phyloP scores from a whole-genome alignment of 495 filamentous ascomycete genomes.

The Penicillium diatomitis region DNA sequence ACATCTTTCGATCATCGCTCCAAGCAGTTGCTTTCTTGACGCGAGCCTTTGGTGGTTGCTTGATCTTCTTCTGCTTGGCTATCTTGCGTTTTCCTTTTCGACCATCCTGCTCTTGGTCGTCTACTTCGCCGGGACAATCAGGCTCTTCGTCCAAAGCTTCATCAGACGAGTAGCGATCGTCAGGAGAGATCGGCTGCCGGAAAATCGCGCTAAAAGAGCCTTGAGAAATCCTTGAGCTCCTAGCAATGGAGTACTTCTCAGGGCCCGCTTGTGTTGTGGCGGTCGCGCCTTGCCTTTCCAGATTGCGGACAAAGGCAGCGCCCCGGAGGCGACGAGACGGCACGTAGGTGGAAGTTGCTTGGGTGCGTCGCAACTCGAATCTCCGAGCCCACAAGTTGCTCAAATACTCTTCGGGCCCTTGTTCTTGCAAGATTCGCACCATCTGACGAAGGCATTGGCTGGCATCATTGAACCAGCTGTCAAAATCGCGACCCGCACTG shows the following conservation, averaged over 20 bases:
- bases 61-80: conserved; percentile 1
- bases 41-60: neutral
- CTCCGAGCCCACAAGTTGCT: conserved; percentile 19
- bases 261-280: neutral
- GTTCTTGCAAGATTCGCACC: conserved; percentile 24
- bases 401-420: conserved; percentile 19
- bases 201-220: neutral
- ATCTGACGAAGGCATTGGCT: conserved; percentile 29
- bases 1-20: conserved; percentile 15
- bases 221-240: neutral
- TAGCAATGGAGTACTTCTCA: neutral
- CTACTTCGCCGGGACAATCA: neutral
- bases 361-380: conserved; percentile 6
- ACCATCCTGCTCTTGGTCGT: neutral
- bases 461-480: conserved; percentile 45
- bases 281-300: neutral
- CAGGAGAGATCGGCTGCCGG: neutral
- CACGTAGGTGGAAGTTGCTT: conserved; percentile 15
- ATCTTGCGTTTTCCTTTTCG: neutral
- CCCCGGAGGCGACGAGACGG: conserved; percentile 28
- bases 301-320: conserved; percentile 4
- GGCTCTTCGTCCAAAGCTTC: neutral
- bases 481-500: conserved; percentile 37
- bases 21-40: conserved; percentile 1
- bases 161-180: neutral